Evolutionary conservation across 805 yeast species (phyloP), one percentile per base, ranked within the genome.

Genomic region (Clavispora vitiphila): DNA sequence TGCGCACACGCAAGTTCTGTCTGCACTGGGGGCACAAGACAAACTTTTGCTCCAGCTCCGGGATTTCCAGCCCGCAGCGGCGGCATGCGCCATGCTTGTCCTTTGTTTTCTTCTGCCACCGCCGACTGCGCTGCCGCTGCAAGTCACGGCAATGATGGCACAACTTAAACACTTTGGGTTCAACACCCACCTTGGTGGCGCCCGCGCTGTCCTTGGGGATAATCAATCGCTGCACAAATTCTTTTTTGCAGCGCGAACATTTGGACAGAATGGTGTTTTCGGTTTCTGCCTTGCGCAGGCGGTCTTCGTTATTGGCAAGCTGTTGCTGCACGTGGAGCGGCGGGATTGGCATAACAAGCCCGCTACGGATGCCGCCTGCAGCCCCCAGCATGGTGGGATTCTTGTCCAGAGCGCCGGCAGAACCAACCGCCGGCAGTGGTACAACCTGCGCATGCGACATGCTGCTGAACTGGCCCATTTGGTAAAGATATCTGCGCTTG

Each of bases 121-220:
- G 64, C 45, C 81, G 63, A 5, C 81, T 73, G 46, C 86, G 60
- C 55, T 78, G 78, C 38, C 86, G 60, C 55, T 81, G 87, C 37
- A 78, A 58, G 38, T 75, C 80, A 27, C 86, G 71, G 54, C 87
- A 81, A 53, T 79, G 86, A 23, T 73, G 72, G 55, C 87, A 81
- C 40, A 80, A 61, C 54, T 78, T 78, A 61, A 58, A 81, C 12
- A 64, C 58, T 51, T 72, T 75, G 23, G 59, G 73, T 51, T 54
- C 69, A 38, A 58, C 65, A 50, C 40, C 65, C 40, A 50, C 42
- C 21, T 50, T 53, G 14, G 55, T 54, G 10, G 51, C 48, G 32
- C 32, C 32, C 10, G 32, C 32, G 32, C 32, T 29, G 22, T 46
- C 51, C 25, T 55, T 60, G 5, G 72, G 69, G 34, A 62, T 56